phyloP scores from a whole-genome alignment of 2,329 filamentous ascomycete genomes.

The Phialocephala subalpina region DNA sequence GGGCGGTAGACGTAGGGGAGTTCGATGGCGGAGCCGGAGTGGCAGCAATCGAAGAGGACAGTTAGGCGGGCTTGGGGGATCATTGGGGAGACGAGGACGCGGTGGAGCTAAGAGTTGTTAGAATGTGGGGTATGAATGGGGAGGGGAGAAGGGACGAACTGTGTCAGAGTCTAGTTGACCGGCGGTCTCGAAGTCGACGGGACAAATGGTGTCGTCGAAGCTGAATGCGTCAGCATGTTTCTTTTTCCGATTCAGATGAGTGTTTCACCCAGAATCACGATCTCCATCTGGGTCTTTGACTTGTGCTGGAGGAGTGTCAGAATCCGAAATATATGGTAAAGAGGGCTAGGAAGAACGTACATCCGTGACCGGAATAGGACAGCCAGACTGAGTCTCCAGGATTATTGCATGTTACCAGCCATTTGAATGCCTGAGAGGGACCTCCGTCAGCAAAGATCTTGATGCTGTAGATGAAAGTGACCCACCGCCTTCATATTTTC shows the following conservation, averaged over 20 bases:
- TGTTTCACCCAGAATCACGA: slow-evolving; percentile 43
- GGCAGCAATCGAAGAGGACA: slow-evolving; percentile 68
- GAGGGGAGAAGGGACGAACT: slow-evolving; percentile 46
- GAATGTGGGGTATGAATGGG: no score
- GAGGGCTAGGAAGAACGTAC: slow-evolving; percentile 36
- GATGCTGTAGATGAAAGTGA: background rate
- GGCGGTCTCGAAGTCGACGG: slow-evolving; percentile 57
- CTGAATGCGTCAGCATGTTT: slow-evolving; percentile 41
- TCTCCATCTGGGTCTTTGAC: slow-evolving; percentile 53
- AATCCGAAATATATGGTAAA: background rate
- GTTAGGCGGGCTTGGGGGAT: slow-evolving; percentile 59
- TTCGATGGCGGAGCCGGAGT: slow-evolving; percentile 65
- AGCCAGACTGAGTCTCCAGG: slow-evolving; percentile 62
- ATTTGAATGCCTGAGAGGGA: slow-evolving; percentile 53
- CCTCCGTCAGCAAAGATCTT: background rate
- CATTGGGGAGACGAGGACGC: slow-evolving; percentile 58
- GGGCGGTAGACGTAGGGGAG: slow-evolving; percentile 65
- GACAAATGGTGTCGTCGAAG: slow-evolving; percentile 60
- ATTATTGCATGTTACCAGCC: slow-evolving; percentile 58
- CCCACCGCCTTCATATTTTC: slow-evolving; percentile 50
- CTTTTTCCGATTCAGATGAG: slow-evolving; percentile 32
- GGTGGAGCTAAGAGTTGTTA: slow-evolving; percentile 50
- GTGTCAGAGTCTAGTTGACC: slow-evolving; percentile 62
- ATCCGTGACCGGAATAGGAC: slow-evolving; percentile 67
- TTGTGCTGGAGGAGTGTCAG: slow-evolving; percentile 43